A percentile compares a stretch with the other conserved stretches of the same genome.
Evolutionary conservation across 2,329 filamentous ascomycete genomes (phyloP).

Genomic region (Pseudopyricularia javanii): DNA sequence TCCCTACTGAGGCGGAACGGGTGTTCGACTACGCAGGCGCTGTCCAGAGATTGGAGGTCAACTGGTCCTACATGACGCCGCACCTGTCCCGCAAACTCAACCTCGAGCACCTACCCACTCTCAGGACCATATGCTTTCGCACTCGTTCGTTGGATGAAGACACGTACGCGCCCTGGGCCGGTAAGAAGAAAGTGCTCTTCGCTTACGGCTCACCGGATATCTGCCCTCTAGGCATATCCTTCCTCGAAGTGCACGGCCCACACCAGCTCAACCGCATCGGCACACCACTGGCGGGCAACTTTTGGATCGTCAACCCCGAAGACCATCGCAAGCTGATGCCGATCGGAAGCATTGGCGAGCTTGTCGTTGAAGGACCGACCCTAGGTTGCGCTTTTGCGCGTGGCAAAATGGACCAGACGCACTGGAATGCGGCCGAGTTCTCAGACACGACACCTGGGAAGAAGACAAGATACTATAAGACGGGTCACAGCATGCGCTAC

Average conservation of each 20-base stretch:
- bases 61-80: slow-evolving; percentile 44
- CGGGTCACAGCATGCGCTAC: slow-evolving; percentile 36
- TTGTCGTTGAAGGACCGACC: slow-evolving; percentile 46
- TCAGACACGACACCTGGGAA: slow-evolving; percentile 9
- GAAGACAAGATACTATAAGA: slow-evolving; percentile 31
- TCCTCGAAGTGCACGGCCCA: slow-evolving; percentile 26
- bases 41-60: slow-evolving; percentile 36
- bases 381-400: slow-evolving; percentile 26
- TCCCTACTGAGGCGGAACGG: slow-evolving; percentile 37
- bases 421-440: slow-evolving; percentile 10
- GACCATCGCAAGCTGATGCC: slow-evolving; percentile 37
- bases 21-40: slow-evolving; percentile 35
- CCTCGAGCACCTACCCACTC: slow-evolving; percentile 20
- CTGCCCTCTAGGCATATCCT: slow-evolving; percentile 37
- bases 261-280: slow-evolving; percentile 28
- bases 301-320: slow-evolving; percentile 40
- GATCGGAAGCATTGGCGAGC: slow-evolving; percentile 41
- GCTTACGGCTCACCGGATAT: slow-evolving; percentile 39
- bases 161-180: slow-evolving; percentile 32
- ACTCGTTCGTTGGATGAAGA: slow-evolving; percentile 37
- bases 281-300: slow-evolving; percentile 33
- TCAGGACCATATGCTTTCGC: slow-evolving; percentile 31
- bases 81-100: slow-evolving; percentile 37
- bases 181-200: slow-evolving; percentile 31
- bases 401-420: slow-evolving; percentile 14